These are phyloP conservation scores for Lasiodiplodia gonubiensis DNA, from an alignment of 2,329 filamentous ascomycete species.

Conservation along the genomic window DNA sequence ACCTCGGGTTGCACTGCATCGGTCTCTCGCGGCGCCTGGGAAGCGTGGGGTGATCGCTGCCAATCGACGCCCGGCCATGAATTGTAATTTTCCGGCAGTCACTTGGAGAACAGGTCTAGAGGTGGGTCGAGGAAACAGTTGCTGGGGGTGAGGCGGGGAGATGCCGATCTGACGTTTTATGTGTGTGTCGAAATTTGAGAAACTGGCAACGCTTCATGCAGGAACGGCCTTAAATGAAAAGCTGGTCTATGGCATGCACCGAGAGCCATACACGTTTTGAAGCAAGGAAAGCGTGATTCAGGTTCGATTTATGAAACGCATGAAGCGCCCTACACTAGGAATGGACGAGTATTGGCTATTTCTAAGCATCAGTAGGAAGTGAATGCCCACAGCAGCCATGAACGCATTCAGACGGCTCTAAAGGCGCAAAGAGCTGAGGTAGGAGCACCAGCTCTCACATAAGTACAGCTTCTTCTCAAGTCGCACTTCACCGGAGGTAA, in stretches of 20 bases:
- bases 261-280: background rate
- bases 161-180: slow-evolving; percentile 2
- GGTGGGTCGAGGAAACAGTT: background rate
- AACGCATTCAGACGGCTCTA: background rate
- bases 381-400: background rate
- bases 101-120: background rate
- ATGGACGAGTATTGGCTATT: background rate
- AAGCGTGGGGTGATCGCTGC: background rate
- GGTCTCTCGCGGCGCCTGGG: background rate
- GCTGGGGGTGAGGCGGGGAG: background rate
- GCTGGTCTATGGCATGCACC: background rate
- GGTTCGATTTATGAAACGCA: slow-evolving; percentile 7
- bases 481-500: too few species aligned
- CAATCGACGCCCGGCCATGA: background rate
- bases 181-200: background rate
- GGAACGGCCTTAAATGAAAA: slow-evolving; percentile 11
- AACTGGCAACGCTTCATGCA: background rate
- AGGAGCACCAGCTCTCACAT: too few species aligned
- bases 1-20: slow-evolving; percentile 1
- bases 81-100: background rate
- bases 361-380: background rate
- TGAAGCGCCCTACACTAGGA: slow-evolving; percentile 3
- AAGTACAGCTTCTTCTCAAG: too few species aligned
- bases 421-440: background rate
- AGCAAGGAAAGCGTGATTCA: background rate